Base-by-base conservation (phyloP, 2,329 filamentous ascomycete genomes). In the Samsoniella hepiali region DNA sequence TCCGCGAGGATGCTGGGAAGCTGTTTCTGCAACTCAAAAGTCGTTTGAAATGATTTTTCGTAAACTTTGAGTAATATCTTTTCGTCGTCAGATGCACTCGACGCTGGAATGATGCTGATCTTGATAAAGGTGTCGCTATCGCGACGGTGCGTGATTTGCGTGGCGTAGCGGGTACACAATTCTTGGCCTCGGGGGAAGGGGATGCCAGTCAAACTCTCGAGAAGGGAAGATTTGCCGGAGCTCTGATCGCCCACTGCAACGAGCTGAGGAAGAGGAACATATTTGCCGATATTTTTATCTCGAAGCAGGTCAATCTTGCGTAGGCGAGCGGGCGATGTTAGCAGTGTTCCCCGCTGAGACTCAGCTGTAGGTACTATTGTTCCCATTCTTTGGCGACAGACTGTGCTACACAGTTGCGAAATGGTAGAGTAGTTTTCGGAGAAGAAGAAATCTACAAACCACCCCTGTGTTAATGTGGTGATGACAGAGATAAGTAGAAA, bases 51-150 rank as follows among this genome's bases (percentile, higher is more conserved):
- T 69, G 72, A 32, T 9, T 22, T 31, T 4, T 59, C 63, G 47
- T 47, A 64, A 3, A 49, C 51, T 38, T 66, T 49, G 1, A 72
- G 59, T 0, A 38, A 49, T 1, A 29, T n/a, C 47, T 63, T 69
- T 3, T 68, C 67, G 1, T 64, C 63, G 1, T 63, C 60, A 3
- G 59, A 50, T 0, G 72, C 67, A 4, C 62, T n/a, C 0, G 69
- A 68, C 1, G 71, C 68, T 0, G 77, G 73, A 5, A 77, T 79
- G 17, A 84, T 83, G 0, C 76, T 79, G 0, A 84, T 71, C 0
- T 72, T 65, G 0, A 81, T 76, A 22, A 71, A 74, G n/a, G 71
- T 34, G 0, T 68, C 60, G 0, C 53, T 40, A 5, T 79, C 76
- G 0, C 80, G 78, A 1, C 78, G 73, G 63, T 73, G 49, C 3